A percentile compares a stretch with the other conserved stretches of the same genome.
Conservation (phyloP, 805 yeast genomes). For the Candida sithepensis region DNA sequence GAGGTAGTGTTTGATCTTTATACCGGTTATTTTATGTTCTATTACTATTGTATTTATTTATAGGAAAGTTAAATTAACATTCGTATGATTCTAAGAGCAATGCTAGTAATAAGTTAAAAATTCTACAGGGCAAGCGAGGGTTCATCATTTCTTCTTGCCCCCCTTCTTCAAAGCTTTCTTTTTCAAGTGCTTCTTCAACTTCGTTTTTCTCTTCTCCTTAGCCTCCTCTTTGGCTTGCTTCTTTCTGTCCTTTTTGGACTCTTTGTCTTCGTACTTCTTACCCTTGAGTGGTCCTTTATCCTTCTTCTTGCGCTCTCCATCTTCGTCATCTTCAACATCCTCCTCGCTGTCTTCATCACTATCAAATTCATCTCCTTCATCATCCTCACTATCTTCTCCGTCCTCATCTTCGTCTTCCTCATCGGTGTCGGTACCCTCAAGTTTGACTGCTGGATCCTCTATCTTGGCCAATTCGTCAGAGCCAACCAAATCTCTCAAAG, state of each 20-base stretch:
- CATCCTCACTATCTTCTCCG: conserved; percentile 14
- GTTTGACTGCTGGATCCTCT: too few relatives aligned
- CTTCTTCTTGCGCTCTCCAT: conserved; percentile 29
- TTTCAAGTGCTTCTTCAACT: conserved; percentile 79
- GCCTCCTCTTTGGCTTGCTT: conserved; percentile 72
- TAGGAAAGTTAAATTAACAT: too few relatives aligned
- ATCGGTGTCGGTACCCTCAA: too few relatives aligned
- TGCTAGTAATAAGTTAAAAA: too few relatives aligned
- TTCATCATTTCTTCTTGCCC: conserved; percentile 14
- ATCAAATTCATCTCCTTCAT: conserved; percentile 26
- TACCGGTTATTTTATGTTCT: background rate
- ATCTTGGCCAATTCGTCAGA: conserved; percentile 30
- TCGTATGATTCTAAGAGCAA: too few relatives aligned
- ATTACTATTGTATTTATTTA: background rate
- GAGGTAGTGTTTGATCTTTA: conserved; percentile 41
- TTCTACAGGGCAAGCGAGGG: too few relatives aligned
- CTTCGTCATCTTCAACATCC: conserved; percentile 13
- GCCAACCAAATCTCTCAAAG: conserved; percentile 63
- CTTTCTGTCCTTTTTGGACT: conserved; percentile 70
- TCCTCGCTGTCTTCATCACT: conserved; percentile 17
- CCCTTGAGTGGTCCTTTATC: conserved; percentile 47
- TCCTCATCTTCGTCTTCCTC: conserved; percentile 31
- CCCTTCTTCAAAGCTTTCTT: conserved; percentile 66
- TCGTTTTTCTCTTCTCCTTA: conserved; percentile 73
- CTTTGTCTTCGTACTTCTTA: conserved; percentile 77